A percentile compares a stretch with the other conserved stretches of the same genome.
These are phyloP conservation scores for Mucor ambiguus DNA, from an alignment of 371 early-diverging fungal species.

Conservation along the genomic window DNA sequence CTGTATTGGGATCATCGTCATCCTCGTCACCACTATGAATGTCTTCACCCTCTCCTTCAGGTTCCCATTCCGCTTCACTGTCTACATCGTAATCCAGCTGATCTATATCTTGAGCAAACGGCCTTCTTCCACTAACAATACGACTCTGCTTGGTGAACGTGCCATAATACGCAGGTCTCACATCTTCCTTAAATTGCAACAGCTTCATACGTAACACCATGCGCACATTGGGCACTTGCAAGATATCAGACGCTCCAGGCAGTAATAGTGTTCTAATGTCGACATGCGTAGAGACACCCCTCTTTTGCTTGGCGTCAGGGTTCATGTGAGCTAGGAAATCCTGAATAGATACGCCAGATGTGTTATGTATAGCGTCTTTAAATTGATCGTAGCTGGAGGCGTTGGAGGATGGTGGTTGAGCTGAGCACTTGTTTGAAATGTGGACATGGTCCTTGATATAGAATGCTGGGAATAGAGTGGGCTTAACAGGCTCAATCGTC, in stretches of 20 bases:
- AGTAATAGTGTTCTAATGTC: slow-evolving; percentile 19
- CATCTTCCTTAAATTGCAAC: slow-evolving; percentile 72
- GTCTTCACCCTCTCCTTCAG: slow-evolving; percentile 90
- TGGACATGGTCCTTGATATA: slow-evolving; percentile 59
- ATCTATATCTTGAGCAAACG: slow-evolving; percentile 65
- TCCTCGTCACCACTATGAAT: slow-evolving; percentile 80
- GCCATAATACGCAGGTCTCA: slow-evolving; percentile 82
- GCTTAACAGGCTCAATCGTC: slow-evolving; percentile 29
- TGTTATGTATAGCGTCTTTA: not conserved
- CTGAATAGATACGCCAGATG: not conserved
- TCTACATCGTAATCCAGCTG: slow-evolving; percentile 83
- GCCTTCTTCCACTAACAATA: slow-evolving; percentile 58
- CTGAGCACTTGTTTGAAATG: not conserved
- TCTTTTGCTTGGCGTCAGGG: slow-evolving; percentile 26
- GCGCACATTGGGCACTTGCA: slow-evolving; percentile 30
- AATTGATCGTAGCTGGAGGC: slow-evolving; percentile 21
- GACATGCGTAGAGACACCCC: slow-evolving; percentile 14
- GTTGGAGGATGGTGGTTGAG: slow-evolving; percentile 10
- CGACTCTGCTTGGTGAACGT: slow-evolving; percentile 75
- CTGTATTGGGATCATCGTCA: slow-evolving; percentile 52
- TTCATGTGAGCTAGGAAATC: slow-evolving; percentile 9
- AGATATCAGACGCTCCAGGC: slow-evolving; percentile 30
- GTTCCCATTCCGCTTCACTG: slow-evolving; percentile 91
- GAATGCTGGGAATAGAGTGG: slow-evolving; percentile 67
- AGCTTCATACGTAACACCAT: slow-evolving; percentile 64